These are phyloP conservation scores for Solanum paucissectum DNA, from an alignment of 257 asterid species.

Conservation along the genomic window DNA sequence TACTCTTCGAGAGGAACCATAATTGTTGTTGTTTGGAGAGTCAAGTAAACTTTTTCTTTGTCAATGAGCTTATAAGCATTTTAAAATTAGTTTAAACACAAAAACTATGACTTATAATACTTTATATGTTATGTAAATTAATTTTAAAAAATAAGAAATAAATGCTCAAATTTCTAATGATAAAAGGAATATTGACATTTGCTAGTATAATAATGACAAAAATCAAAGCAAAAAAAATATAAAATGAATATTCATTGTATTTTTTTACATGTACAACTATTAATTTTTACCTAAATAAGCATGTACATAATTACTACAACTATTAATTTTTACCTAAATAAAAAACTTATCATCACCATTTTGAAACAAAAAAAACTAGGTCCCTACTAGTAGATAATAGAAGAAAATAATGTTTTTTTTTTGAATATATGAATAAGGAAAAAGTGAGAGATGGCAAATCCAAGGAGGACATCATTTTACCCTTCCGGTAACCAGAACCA, in stretches of 20 bases:
- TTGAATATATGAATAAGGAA: background rate
- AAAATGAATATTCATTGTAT: too few species aligned
- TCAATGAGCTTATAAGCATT: background rate
- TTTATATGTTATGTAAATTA: background rate
- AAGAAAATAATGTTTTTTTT: too few species aligned
- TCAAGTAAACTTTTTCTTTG: background rate
- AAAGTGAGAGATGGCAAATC: conserved; percentile 55
- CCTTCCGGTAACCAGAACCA: conserved; percentile 19
- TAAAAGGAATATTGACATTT: background rate
- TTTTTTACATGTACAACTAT: too few species aligned
- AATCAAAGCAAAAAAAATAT: background rate
- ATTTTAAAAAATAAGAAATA: background rate
- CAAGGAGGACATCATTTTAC: conserved; percentile 57
- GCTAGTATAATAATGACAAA: background rate
- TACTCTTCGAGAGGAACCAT: too few species aligned
- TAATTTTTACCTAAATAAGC: too few species aligned
- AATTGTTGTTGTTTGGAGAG: background rate
- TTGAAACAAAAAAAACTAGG: background rate
- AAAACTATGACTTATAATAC: background rate
- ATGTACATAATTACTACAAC: background rate
- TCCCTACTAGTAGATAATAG: background rate
- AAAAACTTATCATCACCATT: background rate
- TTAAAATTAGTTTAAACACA: background rate
- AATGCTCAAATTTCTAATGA: background rate
- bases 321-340: background rate